These are phyloP conservation scores for Alternaria atra DNA, from an alignment of 2,329 filamentous ascomycete species.

Conservation along the genomic window DNA sequence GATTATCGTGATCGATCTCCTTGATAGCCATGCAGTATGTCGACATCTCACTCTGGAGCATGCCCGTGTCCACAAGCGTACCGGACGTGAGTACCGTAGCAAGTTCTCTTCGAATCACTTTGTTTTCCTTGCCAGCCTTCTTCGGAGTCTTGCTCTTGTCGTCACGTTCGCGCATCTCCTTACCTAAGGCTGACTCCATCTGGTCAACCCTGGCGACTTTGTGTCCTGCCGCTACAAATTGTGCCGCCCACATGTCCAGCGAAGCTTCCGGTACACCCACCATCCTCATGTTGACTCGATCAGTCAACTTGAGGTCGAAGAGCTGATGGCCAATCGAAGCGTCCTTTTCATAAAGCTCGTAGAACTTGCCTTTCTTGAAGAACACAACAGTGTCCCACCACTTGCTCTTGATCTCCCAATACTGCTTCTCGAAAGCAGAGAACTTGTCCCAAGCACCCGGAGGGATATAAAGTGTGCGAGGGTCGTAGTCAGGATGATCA, in stretches of 20 bases:
- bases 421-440: constrained; percentile 95
- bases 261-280: constrained; percentile 96
- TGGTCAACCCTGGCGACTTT: constrained; percentile 98
- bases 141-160: constrained; percentile 63
- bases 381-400: constrained; percentile 98
- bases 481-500: constrained; percentile 88
- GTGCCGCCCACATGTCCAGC: constrained; percentile 95
- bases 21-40: constrained; percentile 97
- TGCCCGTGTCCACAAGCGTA: constrained; percentile 92
- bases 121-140: constrained; percentile 70
- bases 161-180: constrained; percentile 97
- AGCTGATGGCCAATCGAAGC: constrained; percentile 95
- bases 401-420: constrained; percentile 99
- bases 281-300: constrained; percentile 99
- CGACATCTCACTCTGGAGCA: constrained; percentile 98
- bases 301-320: constrained; percentile 96
- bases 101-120: constrained; percentile 90
- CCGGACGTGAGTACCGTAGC: constrained; percentile 90
- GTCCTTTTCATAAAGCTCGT: constrained; percentile 97
- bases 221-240: constrained; percentile 97
- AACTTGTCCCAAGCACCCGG: constrained; percentile 81
- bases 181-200: constrained; percentile 92
- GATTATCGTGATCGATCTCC: constrained; percentile 69
- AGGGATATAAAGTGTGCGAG: constrained; percentile 89
- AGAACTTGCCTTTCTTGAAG: constrained; percentile 99